Percentiles rank a stretch among this genome's conserved stretches.
phyloP scores from a whole-genome alignment of 495 filamentous ascomycete genomes.

The Penicillium bovifimosum region DNA sequence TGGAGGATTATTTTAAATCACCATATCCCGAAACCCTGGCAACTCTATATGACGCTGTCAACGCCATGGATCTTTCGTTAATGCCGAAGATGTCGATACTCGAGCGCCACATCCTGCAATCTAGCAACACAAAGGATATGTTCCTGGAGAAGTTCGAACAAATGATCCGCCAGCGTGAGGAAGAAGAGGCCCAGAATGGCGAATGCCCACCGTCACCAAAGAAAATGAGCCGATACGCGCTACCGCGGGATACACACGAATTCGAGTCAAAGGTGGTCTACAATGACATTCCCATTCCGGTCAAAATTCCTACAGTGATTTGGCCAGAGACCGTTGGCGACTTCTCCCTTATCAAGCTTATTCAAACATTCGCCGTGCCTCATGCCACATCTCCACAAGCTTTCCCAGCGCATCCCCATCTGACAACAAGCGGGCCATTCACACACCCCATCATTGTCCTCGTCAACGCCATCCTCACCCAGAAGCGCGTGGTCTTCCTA shows the following conservation, averaged over 20 bases:
- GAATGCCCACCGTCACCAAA: slow-evolving; percentile 42
- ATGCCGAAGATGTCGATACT: slow-evolving; percentile 83
- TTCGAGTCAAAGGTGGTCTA: slow-evolving; percentile 94
- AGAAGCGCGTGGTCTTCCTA: slow-evolving; percentile 94
- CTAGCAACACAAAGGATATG: slow-evolving; percentile 89
- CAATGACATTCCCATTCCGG: slow-evolving; percentile 88
- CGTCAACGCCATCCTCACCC: slow-evolving; percentile 69
- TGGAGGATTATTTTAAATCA: slow-evolving; percentile 96
- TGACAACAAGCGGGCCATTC: slow-evolving; percentile 80
- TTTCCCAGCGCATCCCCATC: slow-evolving; percentile 82
- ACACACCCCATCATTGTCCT: slow-evolving; percentile 53
- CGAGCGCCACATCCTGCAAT: slow-evolving; percentile 80
- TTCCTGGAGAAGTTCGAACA: slow-evolving; percentile 97
- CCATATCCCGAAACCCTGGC: slow-evolving; percentile 87
- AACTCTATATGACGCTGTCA: slow-evolving; percentile 84
- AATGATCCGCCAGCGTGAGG: slow-evolving; percentile 71
- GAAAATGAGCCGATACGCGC: slow-evolving; percentile 50
- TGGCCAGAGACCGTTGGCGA: slow-evolving; percentile 96
- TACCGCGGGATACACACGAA: slow-evolving; percentile 93
- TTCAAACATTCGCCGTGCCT: slow-evolving; percentile 81
- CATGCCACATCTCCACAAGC: slow-evolving; percentile 78
- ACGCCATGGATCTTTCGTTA: slow-evolving; percentile 91
- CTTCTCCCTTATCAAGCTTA: slow-evolving; percentile 94
- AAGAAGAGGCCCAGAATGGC: slow-evolving; percentile 38
- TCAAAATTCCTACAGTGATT: slow-evolving; percentile 89